Evolutionary conservation across 2,329 filamentous ascomycete genomes (phyloP).

Genomic region (Trichoderma cornu-damae): DNA sequence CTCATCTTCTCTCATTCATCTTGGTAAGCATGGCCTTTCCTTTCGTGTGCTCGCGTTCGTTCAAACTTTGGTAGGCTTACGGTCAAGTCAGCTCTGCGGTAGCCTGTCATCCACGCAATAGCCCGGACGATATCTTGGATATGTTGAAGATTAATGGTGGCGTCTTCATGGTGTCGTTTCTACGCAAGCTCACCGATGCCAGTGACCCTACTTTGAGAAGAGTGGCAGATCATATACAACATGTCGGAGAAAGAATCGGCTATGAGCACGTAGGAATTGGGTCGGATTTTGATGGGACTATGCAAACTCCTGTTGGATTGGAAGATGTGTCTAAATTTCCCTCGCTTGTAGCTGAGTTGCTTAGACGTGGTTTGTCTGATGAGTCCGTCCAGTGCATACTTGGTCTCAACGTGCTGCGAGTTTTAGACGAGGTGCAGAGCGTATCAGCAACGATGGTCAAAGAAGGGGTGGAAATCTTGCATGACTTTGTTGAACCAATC

Average conservation of each 20-base stretch:
- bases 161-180: slow-evolving; percentile 82
- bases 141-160: slow-evolving; percentile 65
- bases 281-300: slow-evolving; percentile 76
- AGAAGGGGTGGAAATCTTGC: background rate
- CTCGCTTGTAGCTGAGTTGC: slow-evolving; percentile 23
- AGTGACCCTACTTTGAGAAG: slow-evolving; percentile 64
- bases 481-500: slow-evolving; percentile 9
- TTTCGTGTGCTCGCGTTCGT: too few relatives aligned
- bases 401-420: background rate
- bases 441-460: background rate
- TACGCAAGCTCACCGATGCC: slow-evolving; percentile 65
- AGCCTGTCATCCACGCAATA: slow-evolving; percentile 73
- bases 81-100: slow-evolving; percentile 56
- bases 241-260: slow-evolving; percentile 73
- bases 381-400: background rate
- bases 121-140: slow-evolving; percentile 70
- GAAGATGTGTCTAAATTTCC: slow-evolving; percentile 79
- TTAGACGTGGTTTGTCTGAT: slow-evolving; percentile 14
- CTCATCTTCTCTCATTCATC: slow-evolving; percentile 69
- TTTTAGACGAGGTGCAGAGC: background rate
- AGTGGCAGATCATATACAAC: slow-evolving; percentile 68
- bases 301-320: slow-evolving; percentile 58
- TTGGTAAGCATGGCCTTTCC: background rate
- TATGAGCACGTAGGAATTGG: slow-evolving; percentile 79
- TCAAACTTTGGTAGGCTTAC: background rate